Base-by-base conservation (phyloP, 805 yeast species). In the Suhomyces tanzawaensis region DNA sequence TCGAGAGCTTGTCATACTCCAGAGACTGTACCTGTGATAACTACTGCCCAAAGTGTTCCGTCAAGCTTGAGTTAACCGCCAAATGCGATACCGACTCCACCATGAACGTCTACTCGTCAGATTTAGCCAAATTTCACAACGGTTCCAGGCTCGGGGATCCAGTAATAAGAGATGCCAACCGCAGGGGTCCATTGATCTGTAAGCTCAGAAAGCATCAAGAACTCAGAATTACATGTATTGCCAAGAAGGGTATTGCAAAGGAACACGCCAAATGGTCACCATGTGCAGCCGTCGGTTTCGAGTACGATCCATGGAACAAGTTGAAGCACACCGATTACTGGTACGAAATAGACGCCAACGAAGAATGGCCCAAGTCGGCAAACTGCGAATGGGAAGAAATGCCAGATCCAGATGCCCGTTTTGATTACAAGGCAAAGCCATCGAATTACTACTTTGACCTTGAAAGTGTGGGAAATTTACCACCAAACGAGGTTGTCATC, bases 261-360 rank as follows among this genome's bases (percentile, higher is more conserved):
- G 99, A 93, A 60, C 99, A 93, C 58, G 96, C 99, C 34, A 93
- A 93, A 58, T 93, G 99, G 99, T 82, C 93, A 5, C 97, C 99
- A 9, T 85, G 95, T 49, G 77, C 97, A 0, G 98, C 98, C 16
- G 77, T 91, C 39, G 97, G 95, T 14, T 91, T 91, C 54, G 99
- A 91, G 62, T 91, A 91, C 57, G 99, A 91, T 56, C 99, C 99
- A n/a, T 91, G 96, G 95, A 93, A 93, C 66, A 93, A 91, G 65
- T 74, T 93, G 53, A 83, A 85, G 58, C 99, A 93, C 60, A 93
- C 99, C 0, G 96, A 89, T 52, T 86, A 77, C 57, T 93, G 99
- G 99, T 87, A 84, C 60, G 99, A 93, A 65, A 91, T 81, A 45
- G 85, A 81, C 57, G 84, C 86, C 23, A 87, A 79, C 27, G 77